Base-by-base conservation (phyloP, 257 asterid species). In the Echium plantagineum region DNA sequence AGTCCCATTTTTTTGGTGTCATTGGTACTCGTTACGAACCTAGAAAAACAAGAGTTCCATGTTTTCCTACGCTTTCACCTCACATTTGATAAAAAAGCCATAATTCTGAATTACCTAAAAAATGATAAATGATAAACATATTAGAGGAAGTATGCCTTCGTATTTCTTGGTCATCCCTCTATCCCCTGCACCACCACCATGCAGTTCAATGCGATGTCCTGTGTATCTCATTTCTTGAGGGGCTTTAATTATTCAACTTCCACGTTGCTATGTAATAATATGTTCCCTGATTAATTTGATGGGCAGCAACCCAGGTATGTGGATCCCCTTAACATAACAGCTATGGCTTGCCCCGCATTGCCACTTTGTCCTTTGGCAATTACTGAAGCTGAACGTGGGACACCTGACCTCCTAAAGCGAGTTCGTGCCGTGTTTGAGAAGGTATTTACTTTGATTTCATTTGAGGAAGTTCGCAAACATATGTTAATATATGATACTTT, bases 331-430 rank as follows among this genome's bases (percentile, higher is more conserved):
- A 91, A 91, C 74, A 66, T 83, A 57, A 91, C 97, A 58, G 86
- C 96, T 21, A 91, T 91, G 97, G 95, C 98, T 6, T 91, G 98
- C 85, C 98, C 96, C 52, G 98, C 98, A 48, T 79, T 91, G 42
- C 98, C 98, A 9, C 84, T 91, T 47, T 91, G 98, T 69, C 87
- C 98, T 60, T 77, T 91, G 74, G 98, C 98, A 69, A 72, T 88
- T 57, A 74, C 97, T 51, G 98, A 91, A 88, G 98, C 98, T 55
- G 98, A 91, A 69, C 97, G 98, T 63, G 98, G 98, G 65, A 79
- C 81, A 56, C 98, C 98, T 15, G 97, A 77, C 69, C 71, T 88
- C 68, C 95, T 91, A 59, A 88, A 91, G 85, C 87, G 98, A 18
- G 81, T 86, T 64, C 80, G 98, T 62, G 87, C 89, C 58, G 78